Percentiles rank a stretch among this genome's conserved stretches.
phyloP scores from a whole-genome alignment of 1,284 basidiomycete species.

The Heterobasidion occidentale region DNA sequence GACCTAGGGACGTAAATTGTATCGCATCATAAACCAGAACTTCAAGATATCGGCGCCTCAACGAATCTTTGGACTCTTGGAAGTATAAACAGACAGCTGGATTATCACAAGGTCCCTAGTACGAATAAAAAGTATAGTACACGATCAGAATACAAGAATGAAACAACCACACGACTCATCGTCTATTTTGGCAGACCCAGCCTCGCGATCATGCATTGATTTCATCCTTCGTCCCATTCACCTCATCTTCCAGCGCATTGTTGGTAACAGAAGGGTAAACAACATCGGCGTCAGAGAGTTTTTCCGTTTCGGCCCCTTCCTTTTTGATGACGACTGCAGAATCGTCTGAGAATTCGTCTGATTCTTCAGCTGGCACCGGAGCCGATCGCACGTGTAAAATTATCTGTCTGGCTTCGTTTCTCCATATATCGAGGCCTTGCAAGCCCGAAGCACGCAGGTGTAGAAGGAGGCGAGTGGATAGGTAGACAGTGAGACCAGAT shows the following conservation, averaged over 20 bases:
- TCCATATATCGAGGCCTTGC: constrained; percentile 28
- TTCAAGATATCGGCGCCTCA: too few relatives aligned
- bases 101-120: not conserved
- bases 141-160: not conserved
- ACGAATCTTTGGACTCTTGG: too few relatives aligned
- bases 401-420: constrained; percentile 21
- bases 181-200: not conserved
- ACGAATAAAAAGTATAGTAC: not conserved
- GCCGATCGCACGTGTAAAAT: not conserved
- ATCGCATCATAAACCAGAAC: too few relatives aligned
- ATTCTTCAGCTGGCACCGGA: not conserved
- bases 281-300: not conserved
- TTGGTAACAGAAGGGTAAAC: not conserved
- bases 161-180: not conserved
- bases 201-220: not conserved
- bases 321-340: not conserved
- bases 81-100: not conserved
- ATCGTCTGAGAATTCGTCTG: not conserved
- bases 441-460: constrained; percentile 24
- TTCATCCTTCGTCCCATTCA: not conserved
- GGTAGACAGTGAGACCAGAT: constrained; percentile 21
- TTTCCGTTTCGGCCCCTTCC: not conserved
- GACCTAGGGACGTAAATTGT: too few relatives aligned
- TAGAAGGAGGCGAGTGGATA: constrained; percentile 23
- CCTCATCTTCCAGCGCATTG: not conserved